phyloP scores from a whole-genome alignment of 495 filamentous ascomycete species.

The Cercophora sp. region DNA sequence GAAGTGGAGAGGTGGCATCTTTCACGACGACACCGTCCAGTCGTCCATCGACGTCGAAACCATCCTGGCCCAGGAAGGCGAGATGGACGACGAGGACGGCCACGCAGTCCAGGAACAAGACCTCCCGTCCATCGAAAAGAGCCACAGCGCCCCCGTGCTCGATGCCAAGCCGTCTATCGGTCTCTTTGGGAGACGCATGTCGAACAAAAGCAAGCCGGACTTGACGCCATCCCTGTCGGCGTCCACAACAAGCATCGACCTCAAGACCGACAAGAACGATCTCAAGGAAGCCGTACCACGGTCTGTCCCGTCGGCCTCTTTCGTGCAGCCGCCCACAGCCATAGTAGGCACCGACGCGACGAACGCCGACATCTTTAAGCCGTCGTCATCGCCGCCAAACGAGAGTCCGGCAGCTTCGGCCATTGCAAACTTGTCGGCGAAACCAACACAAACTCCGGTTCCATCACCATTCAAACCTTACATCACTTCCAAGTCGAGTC shows the following conservation, averaged over 20 bases:
- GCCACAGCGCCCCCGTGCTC: constrained; percentile 47
- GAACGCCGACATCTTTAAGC: constrained; percentile 54
- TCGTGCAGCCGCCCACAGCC: constrained; percentile 60
- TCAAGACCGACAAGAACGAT: constrained; percentile 17
- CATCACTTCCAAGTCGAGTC: constrained; percentile 33
- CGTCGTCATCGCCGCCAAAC: constrained; percentile 44
- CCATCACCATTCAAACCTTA: constrained; percentile 46
- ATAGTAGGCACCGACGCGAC: constrained; percentile 59
- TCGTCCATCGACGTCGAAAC: constrained; percentile 37
- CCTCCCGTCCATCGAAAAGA: constrained; percentile 54
- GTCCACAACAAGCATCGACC: constrained; percentile 40
- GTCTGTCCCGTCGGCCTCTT: constrained; percentile 50
- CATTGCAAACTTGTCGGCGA: constrained; percentile 66
- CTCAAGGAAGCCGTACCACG: constrained; percentile 27
- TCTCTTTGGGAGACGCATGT: constrained; percentile 39
- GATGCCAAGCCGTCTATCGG: constrained; percentile 32
- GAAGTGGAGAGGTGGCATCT: constrained; percentile 84
- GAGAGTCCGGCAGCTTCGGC: constrained; percentile 52
- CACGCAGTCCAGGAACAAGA: constrained; percentile 25
- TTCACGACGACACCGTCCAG: constrained; percentile 51
- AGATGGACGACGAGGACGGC: constrained; percentile 44
- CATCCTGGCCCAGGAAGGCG: constrained; percentile 55
- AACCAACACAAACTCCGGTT: constrained; percentile 46
- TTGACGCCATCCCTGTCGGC: constrained; percentile 22
- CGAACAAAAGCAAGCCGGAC: constrained; percentile 30